phyloP scores from a whole-genome alignment of 441 rosid genomes.

The Theobroma grandiflorum region DNA sequence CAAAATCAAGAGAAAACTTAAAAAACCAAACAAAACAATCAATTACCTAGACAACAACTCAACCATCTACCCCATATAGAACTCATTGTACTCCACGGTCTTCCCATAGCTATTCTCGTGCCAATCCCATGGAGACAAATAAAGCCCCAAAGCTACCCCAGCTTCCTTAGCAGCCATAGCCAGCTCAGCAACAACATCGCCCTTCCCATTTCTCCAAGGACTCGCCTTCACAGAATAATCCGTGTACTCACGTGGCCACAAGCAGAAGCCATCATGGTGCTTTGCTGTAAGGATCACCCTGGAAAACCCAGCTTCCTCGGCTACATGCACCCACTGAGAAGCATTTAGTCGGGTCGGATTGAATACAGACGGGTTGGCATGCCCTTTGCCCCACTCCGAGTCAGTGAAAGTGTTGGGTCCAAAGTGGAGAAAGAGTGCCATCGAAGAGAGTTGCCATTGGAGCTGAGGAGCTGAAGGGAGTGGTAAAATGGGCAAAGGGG shows the following conservation, averaged over 20 bases:
- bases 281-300: slow-evolving; percentile 85
- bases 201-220: slow-evolving; percentile 68
- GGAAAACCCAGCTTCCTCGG: slow-evolving; percentile 73
- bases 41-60: slow-evolving; percentile 79
- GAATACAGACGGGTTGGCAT: slow-evolving; percentile 71
- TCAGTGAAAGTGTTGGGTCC: slow-evolving; percentile 88
- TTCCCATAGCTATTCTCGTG: slow-evolving; percentile 77
- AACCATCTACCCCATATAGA: slow-evolving; percentile 81
- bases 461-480: slow-evolving; percentile 81
- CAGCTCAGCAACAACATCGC: slow-evolving; percentile 78
- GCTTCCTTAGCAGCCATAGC: slow-evolving; percentile 67
- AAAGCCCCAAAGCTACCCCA: slow-evolving; percentile 72
- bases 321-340: slow-evolving; percentile 82
- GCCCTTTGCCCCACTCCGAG: slow-evolving; percentile 93
- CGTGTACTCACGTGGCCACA: slow-evolving; percentile 86
- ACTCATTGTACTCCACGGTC: slow-evolving; percentile 84
- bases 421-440: slow-evolving; percentile 86
- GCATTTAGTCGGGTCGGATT: slow-evolving; percentile 68
- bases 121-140: slow-evolving; percentile 97
- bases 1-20: background rate
- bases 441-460: slow-evolving; percentile 77
- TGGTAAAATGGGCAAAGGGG: slow-evolving; percentile 86
- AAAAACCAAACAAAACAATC: background rate
- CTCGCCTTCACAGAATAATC: slow-evolving; percentile 76
- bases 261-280: slow-evolving; percentile 94